phyloP scores from a whole-genome alignment of 306 rosid species.

The Casuarina glauca region DNA sequence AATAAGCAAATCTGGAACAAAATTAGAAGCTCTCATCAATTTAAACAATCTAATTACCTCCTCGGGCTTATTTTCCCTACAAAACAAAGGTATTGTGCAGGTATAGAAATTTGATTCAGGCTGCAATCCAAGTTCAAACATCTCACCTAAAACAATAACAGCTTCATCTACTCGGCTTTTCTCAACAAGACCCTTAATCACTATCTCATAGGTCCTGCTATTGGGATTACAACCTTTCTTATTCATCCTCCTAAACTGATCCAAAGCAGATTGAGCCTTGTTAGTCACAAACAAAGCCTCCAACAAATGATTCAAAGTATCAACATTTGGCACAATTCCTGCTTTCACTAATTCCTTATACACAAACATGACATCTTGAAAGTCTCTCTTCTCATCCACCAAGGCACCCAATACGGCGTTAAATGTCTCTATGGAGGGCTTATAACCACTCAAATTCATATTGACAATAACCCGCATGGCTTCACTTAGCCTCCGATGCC shows the following conservation, averaged over 20 bases:
- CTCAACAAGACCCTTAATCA: constrained; percentile 52
- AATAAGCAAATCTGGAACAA: constrained; percentile 43
- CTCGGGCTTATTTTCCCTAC: constrained; percentile 54
- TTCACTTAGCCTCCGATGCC: constrained; percentile 53
- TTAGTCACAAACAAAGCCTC: constrained; percentile 48
- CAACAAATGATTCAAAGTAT: constrained; percentile 76
- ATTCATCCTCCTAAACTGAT: constrained; percentile 77
- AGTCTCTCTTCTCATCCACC: constrained; percentile 46
- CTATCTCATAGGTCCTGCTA: constrained; percentile 63
- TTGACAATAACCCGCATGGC: constrained; percentile 54
- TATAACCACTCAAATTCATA: constrained; percentile 56
- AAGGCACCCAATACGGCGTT: constrained; percentile 65
- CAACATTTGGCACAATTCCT: constrained; percentile 56
- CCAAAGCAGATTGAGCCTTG: constrained; percentile 60
- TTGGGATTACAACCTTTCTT: constrained; percentile 79
- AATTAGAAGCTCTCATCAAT: constrained; percentile 67
- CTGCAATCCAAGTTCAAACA: constrained; percentile 42
- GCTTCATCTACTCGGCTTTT: constrained; percentile 65
- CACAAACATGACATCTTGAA: constrained; percentile 62
- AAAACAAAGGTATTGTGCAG: constrained; percentile 62
- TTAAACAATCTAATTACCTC: constrained; percentile 56
- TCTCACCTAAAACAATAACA: constrained; percentile 44
- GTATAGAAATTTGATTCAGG: constrained; percentile 64
- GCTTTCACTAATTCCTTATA: constrained; percentile 91
- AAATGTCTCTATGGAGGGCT: constrained; percentile 52